A percentile compares a stretch with the other conserved stretches of the same genome.
Conservation (phyloP, 2,329 filamentous ascomycete genomes). For the Magnaporthales sp. region DNA sequence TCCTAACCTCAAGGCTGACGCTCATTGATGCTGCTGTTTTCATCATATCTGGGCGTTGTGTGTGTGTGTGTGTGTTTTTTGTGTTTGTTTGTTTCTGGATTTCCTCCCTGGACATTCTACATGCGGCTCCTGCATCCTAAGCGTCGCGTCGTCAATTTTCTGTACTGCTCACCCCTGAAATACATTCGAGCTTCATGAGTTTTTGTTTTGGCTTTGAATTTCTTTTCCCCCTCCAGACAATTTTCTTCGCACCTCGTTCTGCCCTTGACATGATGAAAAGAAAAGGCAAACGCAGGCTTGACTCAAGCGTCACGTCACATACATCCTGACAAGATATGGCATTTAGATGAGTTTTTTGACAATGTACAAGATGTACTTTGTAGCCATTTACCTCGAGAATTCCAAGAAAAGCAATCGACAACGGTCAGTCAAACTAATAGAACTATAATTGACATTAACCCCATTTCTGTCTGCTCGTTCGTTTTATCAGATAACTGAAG, state of each 20-base stretch:
- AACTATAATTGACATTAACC: neutral
- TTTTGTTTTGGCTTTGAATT: neutral
- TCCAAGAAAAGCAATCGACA: neutral
- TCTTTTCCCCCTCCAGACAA: neutral
- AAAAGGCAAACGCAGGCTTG: neutral
- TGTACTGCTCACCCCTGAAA: neutral
- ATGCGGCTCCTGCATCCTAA: neutral
- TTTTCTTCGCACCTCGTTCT: neutral
- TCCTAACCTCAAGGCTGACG: no score
- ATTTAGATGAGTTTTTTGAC: neutral
- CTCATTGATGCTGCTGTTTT: no score
- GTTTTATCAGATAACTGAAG: no score
- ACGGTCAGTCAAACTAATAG: neutral
- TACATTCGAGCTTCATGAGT: neutral
- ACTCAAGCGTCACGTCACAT: neutral
- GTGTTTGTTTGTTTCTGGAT: conserved; percentile 7
- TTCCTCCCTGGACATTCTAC: neutral
- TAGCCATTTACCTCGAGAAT: neutral
- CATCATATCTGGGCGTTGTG: conserved; percentile 10
- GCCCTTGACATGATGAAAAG: neutral
- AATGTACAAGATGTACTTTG: neutral
- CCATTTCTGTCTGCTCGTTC: no score
- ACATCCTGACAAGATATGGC: neutral
- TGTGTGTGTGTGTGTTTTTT: conserved; percentile 7
- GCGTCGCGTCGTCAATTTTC: neutral